Evolutionary conservation across 306 rosid species (phyloP).

Genomic region (Ormosia emarginata): DNA sequence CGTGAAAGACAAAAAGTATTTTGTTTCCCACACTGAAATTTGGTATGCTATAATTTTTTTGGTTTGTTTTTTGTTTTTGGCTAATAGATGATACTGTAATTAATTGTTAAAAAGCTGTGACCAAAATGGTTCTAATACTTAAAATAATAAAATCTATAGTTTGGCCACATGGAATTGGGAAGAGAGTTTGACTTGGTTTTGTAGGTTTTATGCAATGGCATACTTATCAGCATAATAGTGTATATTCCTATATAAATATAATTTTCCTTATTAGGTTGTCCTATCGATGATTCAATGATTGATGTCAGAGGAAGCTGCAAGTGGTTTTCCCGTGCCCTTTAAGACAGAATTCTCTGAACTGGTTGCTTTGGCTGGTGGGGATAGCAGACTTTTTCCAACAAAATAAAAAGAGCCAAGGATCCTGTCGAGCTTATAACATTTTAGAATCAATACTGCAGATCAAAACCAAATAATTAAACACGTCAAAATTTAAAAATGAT

Average conservation of each 20-base stretch:
- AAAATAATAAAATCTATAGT: too few relatives aligned
- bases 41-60: too few relatives aligned
- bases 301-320: not conserved
- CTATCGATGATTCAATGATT: slow-evolving; percentile 16
- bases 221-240: too few relatives aligned
- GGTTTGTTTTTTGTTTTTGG: too few relatives aligned
- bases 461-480: not conserved
- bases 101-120: too few relatives aligned
- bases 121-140: too few relatives aligned
- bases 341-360: slow-evolving; percentile 5
- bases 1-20: not conserved
- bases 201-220: not conserved
- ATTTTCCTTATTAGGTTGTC: not conserved
- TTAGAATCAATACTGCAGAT: too few relatives aligned
- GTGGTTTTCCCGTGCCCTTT: not conserved
- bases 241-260: not conserved
- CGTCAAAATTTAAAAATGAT: not conserved
- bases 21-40: not conserved
- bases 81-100: too few relatives aligned
- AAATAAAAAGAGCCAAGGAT: not conserved
- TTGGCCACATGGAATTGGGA: not conserved
- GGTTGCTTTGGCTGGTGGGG: not conserved
- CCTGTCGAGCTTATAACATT: not conserved
- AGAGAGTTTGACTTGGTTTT: not conserved
- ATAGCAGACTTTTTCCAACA: not conserved